phyloP scores from a whole-genome alignment of 2,329 filamentous ascomycete species.

The Leptographium procerum region DNA sequence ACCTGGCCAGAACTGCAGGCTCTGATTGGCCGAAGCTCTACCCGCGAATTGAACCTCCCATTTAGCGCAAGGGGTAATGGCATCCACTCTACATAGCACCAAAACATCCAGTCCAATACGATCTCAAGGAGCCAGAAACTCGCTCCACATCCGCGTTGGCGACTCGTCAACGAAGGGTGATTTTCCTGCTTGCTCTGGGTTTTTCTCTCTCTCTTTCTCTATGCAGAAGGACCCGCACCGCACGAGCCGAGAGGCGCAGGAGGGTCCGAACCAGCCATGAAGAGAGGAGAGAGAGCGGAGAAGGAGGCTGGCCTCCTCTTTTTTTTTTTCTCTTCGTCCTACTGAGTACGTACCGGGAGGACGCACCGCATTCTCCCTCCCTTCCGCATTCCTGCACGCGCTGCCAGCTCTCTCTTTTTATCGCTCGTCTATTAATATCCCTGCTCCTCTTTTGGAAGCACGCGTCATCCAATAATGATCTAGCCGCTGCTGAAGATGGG shows the following conservation, averaged over 20 bases:
- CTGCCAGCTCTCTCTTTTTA: background rate
- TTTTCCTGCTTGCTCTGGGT: background rate
- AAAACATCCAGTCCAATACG: too few species aligned
- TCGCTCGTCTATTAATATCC: background rate
- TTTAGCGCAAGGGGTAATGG: background rate
- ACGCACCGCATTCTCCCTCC: background rate
- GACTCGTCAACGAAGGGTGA: background rate
- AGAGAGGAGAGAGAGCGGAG: background rate
- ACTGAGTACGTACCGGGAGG: background rate
- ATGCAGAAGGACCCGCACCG: background rate
- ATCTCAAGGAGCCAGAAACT: too few species aligned
- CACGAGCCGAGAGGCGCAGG: background rate
- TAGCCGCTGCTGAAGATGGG: background rate
- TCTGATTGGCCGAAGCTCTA: background rate
- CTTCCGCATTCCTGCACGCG: background rate
- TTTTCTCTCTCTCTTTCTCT: background rate
- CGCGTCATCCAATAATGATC: background rate
- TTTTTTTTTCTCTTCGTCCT: background rate
- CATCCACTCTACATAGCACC: background rate
- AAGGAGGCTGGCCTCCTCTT: background rate
- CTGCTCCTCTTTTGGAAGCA: background rate
- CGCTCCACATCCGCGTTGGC: background rate
- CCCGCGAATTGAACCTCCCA: background rate
- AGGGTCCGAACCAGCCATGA: background rate
- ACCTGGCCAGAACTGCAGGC: background rate